Evolutionary conservation across 164 flowering plant species (phyloP).

Genomic region (Houttuynia cordata): DNA sequence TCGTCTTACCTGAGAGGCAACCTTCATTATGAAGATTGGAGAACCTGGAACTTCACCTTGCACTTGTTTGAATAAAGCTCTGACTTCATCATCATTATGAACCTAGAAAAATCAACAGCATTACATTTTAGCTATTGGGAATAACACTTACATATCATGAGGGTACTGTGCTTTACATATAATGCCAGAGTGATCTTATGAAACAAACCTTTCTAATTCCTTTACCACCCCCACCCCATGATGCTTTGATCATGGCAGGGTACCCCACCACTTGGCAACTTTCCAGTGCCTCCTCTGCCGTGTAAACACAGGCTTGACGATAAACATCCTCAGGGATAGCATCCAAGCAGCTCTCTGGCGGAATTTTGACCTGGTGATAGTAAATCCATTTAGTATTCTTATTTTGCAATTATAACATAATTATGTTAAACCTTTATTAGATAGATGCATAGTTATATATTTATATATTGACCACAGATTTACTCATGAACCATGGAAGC

Average conservation of each 20-base stretch:
- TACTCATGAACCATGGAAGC: constrained; percentile 61
- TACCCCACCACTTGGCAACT: constrained; percentile 98
- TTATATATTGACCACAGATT: constrained; percentile 1
- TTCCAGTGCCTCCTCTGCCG: constrained; percentile 92
- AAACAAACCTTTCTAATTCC: constrained; percentile 96
- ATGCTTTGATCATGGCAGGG: constrained; percentile 99
- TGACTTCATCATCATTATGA: constrained; percentile 97
- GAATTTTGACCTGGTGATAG: constrained; percentile 68
- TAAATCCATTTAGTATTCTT: not conserved
- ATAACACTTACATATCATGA: not conserved
- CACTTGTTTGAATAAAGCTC: constrained; percentile 97
- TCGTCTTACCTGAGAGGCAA: constrained; percentile 88
- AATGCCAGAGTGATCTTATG: not conserved
- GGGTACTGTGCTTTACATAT: not conserved
- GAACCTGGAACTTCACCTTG: constrained; percentile 99
- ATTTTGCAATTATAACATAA: not conserved
- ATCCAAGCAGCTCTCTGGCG: constrained; percentile 63
- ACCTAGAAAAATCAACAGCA: constrained; percentile 37
- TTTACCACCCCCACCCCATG: constrained; percentile 99
- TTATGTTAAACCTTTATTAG: no score
- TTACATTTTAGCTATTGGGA: not conserved
- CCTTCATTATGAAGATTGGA: constrained; percentile 97
- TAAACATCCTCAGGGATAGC: constrained; percentile 78
- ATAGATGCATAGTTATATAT: no score
- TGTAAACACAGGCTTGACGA: constrained; percentile 82